phyloP scores from a whole-genome alignment of 805 yeast species.

The Yamadazyma endophytica region DNA sequence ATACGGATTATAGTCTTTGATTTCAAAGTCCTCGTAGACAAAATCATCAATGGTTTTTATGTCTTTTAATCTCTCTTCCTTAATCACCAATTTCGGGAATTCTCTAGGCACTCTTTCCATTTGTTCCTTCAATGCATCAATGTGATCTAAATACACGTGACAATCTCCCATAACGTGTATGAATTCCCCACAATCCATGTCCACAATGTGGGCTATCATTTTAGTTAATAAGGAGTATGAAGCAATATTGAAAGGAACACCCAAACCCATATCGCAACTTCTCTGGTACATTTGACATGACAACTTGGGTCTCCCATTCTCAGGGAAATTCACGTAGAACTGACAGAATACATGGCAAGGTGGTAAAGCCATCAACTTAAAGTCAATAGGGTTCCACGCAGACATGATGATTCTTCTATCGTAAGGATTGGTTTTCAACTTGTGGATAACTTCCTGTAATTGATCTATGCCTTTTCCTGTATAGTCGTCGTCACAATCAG shows the following conservation, averaged over 20 bases:
- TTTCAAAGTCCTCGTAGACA: slow-evolving; percentile 81
- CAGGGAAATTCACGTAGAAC: slow-evolving; percentile 85
- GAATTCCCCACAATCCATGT: slow-evolving; percentile 92
- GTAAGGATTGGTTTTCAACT: slow-evolving; percentile 82
- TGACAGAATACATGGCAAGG: slow-evolving; percentile 98
- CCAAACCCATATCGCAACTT: slow-evolving; percentile 99
- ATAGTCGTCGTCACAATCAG: slow-evolving; percentile 83
- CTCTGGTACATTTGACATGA: slow-evolving; percentile 92
- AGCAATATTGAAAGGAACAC: slow-evolving; percentile 97
- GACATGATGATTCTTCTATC: slow-evolving; percentile 92
- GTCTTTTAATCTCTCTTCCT: slow-evolving; percentile 43
- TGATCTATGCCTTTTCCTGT: slow-evolving; percentile 89
- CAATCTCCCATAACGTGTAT: slow-evolving; percentile 96
- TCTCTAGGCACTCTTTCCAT: slow-evolving; percentile 65
- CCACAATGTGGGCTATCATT: slow-evolving; percentile 95
- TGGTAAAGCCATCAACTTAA: slow-evolving; percentile 91
- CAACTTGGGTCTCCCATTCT: slow-evolving; percentile 53
- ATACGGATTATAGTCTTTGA: slow-evolving; percentile 76
- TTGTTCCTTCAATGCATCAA: slow-evolving; percentile 86
- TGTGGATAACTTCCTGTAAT: slow-evolving; percentile 70
- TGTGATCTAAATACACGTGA: slow-evolving; percentile 90
- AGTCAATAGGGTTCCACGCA: slow-evolving; percentile 99
- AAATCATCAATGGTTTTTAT: slow-evolving; percentile 81
- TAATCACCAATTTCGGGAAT: slow-evolving; percentile 77
- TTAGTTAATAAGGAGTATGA: slow-evolving; percentile 88